Conservation (phyloP, 2,329 filamentous ascomycete genomes). For the Chaetothyriales sp. region DNA sequence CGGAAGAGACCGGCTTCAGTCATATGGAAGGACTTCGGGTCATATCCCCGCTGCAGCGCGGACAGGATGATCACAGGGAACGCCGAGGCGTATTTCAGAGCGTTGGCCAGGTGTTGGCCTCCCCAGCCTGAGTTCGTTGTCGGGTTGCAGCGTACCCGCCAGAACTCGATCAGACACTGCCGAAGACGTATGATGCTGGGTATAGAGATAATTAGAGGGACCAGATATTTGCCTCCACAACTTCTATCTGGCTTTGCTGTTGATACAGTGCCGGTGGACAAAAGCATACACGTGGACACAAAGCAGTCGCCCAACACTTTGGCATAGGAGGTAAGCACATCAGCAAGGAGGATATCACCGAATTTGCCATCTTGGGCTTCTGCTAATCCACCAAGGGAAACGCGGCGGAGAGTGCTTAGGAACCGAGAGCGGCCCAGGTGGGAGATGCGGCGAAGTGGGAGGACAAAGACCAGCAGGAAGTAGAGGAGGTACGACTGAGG, state of each 20-base stretch:
- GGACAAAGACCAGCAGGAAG: constrained; percentile 55
- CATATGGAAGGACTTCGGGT: constrained; percentile 38
- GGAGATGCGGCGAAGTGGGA: constrained; percentile 57
- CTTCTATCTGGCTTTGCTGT: constrained; percentile 68
- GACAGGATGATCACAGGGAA: constrained; percentile 82
- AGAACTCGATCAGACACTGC: constrained; percentile 82
- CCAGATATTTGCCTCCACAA: constrained; percentile 65
- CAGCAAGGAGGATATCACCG: constrained; percentile 81
- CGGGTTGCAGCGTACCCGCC: constrained; percentile 49
- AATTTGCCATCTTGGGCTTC: constrained; percentile 83
- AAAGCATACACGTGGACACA: constrained; percentile 83
- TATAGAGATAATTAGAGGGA: constrained; percentile 70
- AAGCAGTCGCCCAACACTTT: constrained; percentile 85
- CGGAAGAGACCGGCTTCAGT: constrained; percentile 43
- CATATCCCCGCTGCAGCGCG: constrained; percentile 54
- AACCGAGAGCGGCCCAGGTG: constrained; percentile 62
- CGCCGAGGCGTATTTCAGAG: constrained; percentile 82
- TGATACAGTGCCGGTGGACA: constrained; percentile 55
- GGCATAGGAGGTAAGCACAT: constrained; percentile 87
- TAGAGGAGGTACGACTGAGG: constrained; percentile 71
- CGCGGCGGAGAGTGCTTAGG: constrained; percentile 59
- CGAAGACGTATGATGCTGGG: constrained; percentile 77
- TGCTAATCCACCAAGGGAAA: constrained; percentile 74
- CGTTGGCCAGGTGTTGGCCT: constrained; percentile 82
- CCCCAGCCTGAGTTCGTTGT: constrained; percentile 49